Percentiles rank a stretch among this genome's conserved stretches.
Evolutionary conservation across 2,329 filamentous ascomycete species (phyloP).

Genomic region (Aulographum hederae): DNA sequence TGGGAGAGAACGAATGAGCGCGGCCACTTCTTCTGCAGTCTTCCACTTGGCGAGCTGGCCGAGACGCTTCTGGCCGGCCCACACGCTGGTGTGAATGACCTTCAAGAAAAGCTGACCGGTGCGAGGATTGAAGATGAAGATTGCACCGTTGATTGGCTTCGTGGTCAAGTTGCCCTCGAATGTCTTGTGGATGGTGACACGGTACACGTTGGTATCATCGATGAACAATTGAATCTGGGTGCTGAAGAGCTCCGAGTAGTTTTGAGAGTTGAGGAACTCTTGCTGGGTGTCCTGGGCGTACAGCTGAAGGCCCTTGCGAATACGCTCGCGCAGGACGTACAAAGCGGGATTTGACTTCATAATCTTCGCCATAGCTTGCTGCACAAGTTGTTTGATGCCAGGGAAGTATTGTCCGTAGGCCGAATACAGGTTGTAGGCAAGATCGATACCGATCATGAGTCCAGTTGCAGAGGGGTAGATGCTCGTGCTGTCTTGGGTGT

Average conservation of each 20-base stretch:
- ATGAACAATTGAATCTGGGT: conserved; percentile 98
- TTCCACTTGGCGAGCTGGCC: conserved; percentile 99
- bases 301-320: conserved; percentile 90
- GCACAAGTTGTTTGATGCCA: conserved; percentile 81
- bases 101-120: conserved; percentile 96
- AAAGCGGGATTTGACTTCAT: conserved; percentile 98
- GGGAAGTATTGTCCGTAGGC: conserved; percentile 99
- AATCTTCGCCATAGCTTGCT: conserved; percentile 98
- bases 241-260: conserved; percentile 97
- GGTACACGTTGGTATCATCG: conserved; percentile 97
- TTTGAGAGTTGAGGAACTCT: conserved; percentile 97
- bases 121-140: conserved; percentile 99
- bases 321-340: conserved; percentile 92
- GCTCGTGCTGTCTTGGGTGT: conserved; percentile 96
- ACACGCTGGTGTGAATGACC: conserved; percentile 98
- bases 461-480: conserved; percentile 96
- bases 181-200: conserved; percentile 98
- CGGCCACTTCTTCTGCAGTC: conserved; percentile 97
- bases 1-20: conserved; percentile 82
- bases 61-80: conserved; percentile 97
- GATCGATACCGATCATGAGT: conserved; percentile 92
- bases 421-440: conserved; percentile 96
- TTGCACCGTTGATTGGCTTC: conserved; percentile 97
- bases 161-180: conserved; percentile 98
- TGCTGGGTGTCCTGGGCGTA: conserved; percentile 98